These are phyloP conservation scores for Camellia sinensis DNA, from an alignment of 148 eudicot species.

Conservation along the genomic window DNA sequence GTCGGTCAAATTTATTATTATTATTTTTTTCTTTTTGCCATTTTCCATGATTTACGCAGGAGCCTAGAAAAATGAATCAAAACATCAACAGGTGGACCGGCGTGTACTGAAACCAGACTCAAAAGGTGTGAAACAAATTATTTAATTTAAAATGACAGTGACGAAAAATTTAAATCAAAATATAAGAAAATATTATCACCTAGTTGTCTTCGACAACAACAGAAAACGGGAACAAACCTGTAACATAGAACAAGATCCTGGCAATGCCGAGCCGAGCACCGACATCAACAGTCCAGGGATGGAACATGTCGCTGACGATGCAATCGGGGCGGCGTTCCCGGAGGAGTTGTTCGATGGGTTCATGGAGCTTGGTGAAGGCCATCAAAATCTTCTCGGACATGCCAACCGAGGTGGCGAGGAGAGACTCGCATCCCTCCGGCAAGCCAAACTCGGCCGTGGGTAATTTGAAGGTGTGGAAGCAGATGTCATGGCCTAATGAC, in stretches of 20 bases:
- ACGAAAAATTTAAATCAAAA: no score
- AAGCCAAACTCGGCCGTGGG: slow-evolving; percentile 8
- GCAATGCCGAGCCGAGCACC: background rate
- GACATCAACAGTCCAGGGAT: slow-evolving; percentile 6
- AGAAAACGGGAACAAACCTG: no score
- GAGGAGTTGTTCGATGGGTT: slow-evolving; percentile 3
- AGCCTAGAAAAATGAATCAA: no score
- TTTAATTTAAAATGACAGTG: no score
- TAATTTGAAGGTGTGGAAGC: slow-evolving; percentile 1
- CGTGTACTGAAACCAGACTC: no score
- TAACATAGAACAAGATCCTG: slow-evolving; percentile 6
- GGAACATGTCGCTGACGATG: slow-evolving; percentile 17
- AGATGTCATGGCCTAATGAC: background rate
- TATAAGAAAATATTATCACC: no score
- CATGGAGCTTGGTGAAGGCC: background rate
- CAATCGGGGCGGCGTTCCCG: slow-evolving; percentile 9
- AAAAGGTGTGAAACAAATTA: no score
- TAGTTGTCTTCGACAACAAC: no score
- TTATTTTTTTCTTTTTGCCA: no score
- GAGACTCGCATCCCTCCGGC: background rate
- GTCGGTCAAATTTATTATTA: no score
- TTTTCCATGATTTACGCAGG: no score
- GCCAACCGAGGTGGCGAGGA: background rate
- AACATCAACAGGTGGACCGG: no score
- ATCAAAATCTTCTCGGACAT: slow-evolving; percentile 6